Evolutionary conservation across 805 yeast species (phyloP).

Genomic region (Candida odintsovae): DNA sequence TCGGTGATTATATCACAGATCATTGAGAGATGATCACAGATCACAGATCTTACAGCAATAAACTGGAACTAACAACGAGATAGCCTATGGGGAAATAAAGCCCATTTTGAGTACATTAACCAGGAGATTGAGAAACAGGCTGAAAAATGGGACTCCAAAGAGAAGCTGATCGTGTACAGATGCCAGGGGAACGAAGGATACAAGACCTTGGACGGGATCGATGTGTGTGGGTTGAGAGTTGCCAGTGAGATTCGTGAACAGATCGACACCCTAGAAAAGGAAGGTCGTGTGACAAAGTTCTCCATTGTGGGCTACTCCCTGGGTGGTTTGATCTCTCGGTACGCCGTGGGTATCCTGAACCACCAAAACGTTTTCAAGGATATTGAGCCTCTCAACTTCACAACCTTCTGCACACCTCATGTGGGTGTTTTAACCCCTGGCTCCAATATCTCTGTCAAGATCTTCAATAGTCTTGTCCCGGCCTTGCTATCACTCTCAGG

Average conservation of each 20-base stretch:
- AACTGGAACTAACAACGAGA: slow-evolving; percentile 1
- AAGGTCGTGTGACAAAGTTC: slow-evolving; percentile 48
- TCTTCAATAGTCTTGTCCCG: slow-evolving; percentile 64
- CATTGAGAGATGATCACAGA: too few relatives aligned
- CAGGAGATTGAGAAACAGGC: slow-evolving; percentile 33
- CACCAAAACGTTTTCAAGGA: slow-evolving; percentile 45
- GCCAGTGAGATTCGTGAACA: slow-evolving; percentile 55
- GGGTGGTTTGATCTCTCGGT: slow-evolving; percentile 79
- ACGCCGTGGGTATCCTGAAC: slow-evolving; percentile 66
- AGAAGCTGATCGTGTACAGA: slow-evolving; percentile 15
- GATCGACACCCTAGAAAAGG: slow-evolving; percentile 23
- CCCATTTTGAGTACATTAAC: slow-evolving; percentile 60
- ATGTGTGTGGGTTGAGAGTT: slow-evolving; percentile 74
- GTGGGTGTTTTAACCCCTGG: slow-evolving; percentile 64
- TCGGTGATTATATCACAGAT: neutral
- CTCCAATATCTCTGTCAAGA: slow-evolving; percentile 36
- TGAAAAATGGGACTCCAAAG: slow-evolving; percentile 21
- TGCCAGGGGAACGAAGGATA: slow-evolving; percentile 41
- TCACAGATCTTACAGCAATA: neutral
- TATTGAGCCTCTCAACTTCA: slow-evolving; percentile 52
- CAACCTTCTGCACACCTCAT: slow-evolving; percentile 67
- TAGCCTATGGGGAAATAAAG: slow-evolving; percentile 71
- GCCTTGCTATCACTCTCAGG: slow-evolving; percentile 66
- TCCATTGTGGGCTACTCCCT: slow-evolving; percentile 79
- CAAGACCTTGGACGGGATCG: slow-evolving; percentile 82